phyloP scores from a whole-genome alignment of 108 stramenopile genomes.

The Nitzschia sp. region DNA sequence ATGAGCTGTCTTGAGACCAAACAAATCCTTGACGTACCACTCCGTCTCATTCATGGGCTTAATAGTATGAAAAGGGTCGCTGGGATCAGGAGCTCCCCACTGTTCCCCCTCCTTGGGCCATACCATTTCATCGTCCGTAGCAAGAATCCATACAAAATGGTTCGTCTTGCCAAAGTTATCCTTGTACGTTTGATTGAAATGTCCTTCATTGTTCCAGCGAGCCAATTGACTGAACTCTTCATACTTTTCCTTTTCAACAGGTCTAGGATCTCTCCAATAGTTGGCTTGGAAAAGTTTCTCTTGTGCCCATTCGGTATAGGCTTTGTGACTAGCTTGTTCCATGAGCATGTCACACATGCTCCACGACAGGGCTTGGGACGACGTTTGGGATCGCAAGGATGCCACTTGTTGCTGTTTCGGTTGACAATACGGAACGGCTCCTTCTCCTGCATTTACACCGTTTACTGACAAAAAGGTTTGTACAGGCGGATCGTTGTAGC shows the following conservation, averaged over 20 bases:
- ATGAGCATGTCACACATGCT: slow-evolving; percentile 57
- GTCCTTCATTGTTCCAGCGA: slow-evolving; percentile 68
- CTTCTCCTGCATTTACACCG: slow-evolving; percentile 74
- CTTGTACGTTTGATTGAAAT: slow-evolving; percentile 38
- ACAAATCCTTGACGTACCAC: slow-evolving; percentile 66
- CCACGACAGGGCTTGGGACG: too few relatives aligned
- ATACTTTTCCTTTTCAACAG: slow-evolving; percentile 28
- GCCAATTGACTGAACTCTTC: slow-evolving; percentile 62
- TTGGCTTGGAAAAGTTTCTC: slow-evolving; percentile 67
- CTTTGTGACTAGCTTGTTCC: slow-evolving; percentile 55
- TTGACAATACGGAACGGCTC: slow-evolving; percentile 63
- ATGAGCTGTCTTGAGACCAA: slow-evolving; percentile 66
- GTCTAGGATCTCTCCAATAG: slow-evolving; percentile 67
- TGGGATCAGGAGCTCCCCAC: slow-evolving; percentile 63
- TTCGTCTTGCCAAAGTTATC: slow-evolving; percentile 53
- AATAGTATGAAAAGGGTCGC: slow-evolving; percentile 47
- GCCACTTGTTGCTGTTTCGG: slow-evolving; percentile 27
- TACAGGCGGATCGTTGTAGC: slow-evolving; percentile 74
- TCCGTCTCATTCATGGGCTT: slow-evolving; percentile 60
- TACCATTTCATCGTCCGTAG: slow-evolving; percentile 66
- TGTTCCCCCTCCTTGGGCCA: slow-evolving; percentile 79
- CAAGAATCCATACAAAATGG: slow-evolving; percentile 67
- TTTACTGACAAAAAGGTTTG: slow-evolving; percentile 66
- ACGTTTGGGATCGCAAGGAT: background rate
- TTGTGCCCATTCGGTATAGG: slow-evolving; percentile 66